A percentile compares a stretch with the other conserved stretches of the same genome.
phyloP scores from a whole-genome alignment of 2,329 filamentous ascomycete species.

The Coniochaeta prunicola region DNA sequence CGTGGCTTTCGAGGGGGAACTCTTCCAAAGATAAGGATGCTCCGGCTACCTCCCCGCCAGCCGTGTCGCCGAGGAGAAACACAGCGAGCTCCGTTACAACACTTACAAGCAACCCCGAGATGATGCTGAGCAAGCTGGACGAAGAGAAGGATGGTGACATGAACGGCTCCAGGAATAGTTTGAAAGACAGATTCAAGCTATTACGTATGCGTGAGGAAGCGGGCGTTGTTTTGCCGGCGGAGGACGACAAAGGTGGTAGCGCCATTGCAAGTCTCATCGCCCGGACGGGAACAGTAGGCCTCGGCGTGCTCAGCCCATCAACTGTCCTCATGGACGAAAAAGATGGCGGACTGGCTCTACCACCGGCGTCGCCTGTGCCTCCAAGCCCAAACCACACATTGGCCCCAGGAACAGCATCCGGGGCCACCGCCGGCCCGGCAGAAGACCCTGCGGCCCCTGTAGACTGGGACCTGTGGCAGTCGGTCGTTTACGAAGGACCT shows the following conservation, averaged over 20 bases:
- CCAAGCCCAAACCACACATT: slow-evolving; percentile 61
- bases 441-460: slow-evolving; percentile 66
- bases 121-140: slow-evolving; percentile 69
- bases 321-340: slow-evolving; percentile 12
- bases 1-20: slow-evolving; percentile 66
- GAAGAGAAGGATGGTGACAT: slow-evolving; percentile 53
- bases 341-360: slow-evolving; percentile 17
- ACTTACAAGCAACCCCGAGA: slow-evolving; percentile 71
- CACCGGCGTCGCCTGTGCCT: slow-evolving; percentile 44
- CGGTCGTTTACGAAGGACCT: slow-evolving; percentile 89
- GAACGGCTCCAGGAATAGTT: slow-evolving; percentile 50
- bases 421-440: slow-evolving; percentile 69
- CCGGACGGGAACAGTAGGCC: slow-evolving; percentile 10
- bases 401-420: slow-evolving; percentile 78
- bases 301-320: slow-evolving; percentile 7
- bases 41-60: slow-evolving; percentile 47
- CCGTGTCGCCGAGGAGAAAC: slow-evolving; percentile 53
- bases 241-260: slow-evolving; percentile 40
- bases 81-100: slow-evolving; percentile 77
- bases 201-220: slow-evolving; percentile 69
- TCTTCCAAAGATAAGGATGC: slow-evolving; percentile 52
- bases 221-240: slow-evolving; percentile 43
- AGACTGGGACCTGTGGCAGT: slow-evolving; percentile 99
- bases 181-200: slow-evolving; percentile 74
- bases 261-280: slow-evolving; percentile 20